Conservation (phyloP, 2,329 filamentous ascomycete genomes). For the Sordariomycetes sp. region DNA sequence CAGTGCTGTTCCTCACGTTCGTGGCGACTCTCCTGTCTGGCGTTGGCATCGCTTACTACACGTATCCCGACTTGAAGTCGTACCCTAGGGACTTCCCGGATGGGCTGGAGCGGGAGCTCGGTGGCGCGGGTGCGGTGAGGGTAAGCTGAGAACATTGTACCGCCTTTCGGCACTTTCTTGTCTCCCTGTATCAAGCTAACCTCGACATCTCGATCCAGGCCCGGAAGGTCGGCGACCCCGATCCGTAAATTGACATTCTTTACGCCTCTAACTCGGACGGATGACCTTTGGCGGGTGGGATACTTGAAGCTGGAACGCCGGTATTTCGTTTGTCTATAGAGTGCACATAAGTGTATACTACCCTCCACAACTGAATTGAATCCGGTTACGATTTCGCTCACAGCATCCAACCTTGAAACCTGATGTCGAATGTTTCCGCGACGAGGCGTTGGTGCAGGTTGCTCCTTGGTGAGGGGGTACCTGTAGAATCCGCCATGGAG, state of each 20-base stretch:
- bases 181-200: background rate
- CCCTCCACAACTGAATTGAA: background rate
- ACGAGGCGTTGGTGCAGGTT: too few relatives aligned
- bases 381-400: background rate
- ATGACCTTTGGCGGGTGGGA: background rate
- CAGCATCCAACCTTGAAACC: too few relatives aligned
- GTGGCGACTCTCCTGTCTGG: constrained; percentile 49
- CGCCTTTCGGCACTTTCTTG: background rate
- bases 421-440: too few relatives aligned
- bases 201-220: background rate
- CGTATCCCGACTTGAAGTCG: constrained; percentile 60
- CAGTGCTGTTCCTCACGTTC: constrained; percentile 56
- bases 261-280: background rate
- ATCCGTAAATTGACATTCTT: background rate
- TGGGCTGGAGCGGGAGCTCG: constrained; percentile 62
- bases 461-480: too few relatives aligned
- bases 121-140: constrained; percentile 51
- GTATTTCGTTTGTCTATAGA: constrained; percentile 21
- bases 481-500: background rate
- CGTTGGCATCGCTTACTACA: constrained; percentile 51
- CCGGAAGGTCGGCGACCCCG: background rate
- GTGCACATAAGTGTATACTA: background rate
- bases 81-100: constrained; percentile 59
- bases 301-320: background rate
- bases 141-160: constrained; percentile 32